Evolutionary conservation across 192 early-diverging fungal genomes (phyloP), one percentile per base, ranked within the genome.

Genomic region (Spinellus fusiger): DNA sequence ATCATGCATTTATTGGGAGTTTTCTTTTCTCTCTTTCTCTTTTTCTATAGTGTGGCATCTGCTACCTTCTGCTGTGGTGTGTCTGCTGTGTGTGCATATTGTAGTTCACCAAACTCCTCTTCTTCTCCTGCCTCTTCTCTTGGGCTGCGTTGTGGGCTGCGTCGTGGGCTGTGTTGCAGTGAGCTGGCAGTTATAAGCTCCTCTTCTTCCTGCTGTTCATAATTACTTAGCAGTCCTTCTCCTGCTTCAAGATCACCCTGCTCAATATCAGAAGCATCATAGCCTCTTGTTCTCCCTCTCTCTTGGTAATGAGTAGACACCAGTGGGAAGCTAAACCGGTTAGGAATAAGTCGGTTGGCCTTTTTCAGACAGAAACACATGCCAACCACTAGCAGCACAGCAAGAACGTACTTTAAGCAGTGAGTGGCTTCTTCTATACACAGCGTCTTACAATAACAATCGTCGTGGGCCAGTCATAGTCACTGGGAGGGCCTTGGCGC

Each of bases 261-360:
- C 20, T 61, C 51, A 46, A 27, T 37, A 15, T 22, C 56, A 25
- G 46, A 38, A 31, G 31, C 49, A 29, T 59, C 32, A 20, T 46
- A 18, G 28, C 35, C 35, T 16, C 31, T 44, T 38, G 7, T 15
- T 27, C 28, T 38, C 26, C n/a, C 46, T 49, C 25, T 18, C 23
- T 35, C 54, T 22, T 48, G 32, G 23, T 49, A 32, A n/a, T 44
- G 40, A 5, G 40, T 44, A 5, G 27, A 49, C 15, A 54, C 44
- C 3, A 67, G 37, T 32, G 65, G 65, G 26, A 67, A 61, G 13
- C 32, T 59, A 18, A 54, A 54, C n/a, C 58, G 25, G 32, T 67
- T 67, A 12, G 65, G 65, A 32, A 67, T 52, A 5, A 67, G 40
- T n/a, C 50, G 34, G 26, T 67, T 67, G 0, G 65, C 65, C 37